phyloP scores from a whole-genome alignment of 768 basidiomycete species.

The Coprinopsis cinerea region DNA sequence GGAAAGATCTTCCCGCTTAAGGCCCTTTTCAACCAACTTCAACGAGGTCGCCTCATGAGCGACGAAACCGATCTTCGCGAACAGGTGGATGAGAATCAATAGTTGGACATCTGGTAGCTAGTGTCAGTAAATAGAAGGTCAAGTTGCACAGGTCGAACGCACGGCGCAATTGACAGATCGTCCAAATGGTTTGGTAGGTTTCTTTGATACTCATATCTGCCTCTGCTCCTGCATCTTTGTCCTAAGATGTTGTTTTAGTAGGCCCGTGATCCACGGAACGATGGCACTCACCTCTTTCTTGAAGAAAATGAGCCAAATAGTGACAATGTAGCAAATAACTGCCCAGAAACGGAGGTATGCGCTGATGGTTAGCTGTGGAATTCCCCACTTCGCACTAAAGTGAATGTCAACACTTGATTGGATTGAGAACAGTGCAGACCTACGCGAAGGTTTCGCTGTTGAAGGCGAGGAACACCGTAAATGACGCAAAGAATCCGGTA shows the following conservation, averaged over 20 bases:
- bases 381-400: conserved; percentile 67
- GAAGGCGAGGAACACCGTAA: conserved; percentile 95
- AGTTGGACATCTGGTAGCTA: conserved; percentile 78
- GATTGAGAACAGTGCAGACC: conserved; percentile 15
- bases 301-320: conserved; percentile 80
- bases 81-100: conserved; percentile 78
- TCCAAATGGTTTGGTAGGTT: conserved; percentile 94
- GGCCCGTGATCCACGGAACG: not conserved
- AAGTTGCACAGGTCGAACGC: conserved; percentile 20
- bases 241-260: conserved; percentile 34
- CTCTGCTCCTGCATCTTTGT: conserved; percentile 64
- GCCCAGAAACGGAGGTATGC: conserved; percentile 88
- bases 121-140: not conserved
- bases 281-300: conserved; percentile 71
- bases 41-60: conserved; percentile 88
- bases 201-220: conserved; percentile 86
- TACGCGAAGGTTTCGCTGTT: conserved; percentile 91
- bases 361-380: conserved; percentile 64
- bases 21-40: conserved; percentile 95
- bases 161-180: conserved; percentile 89
- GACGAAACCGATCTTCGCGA: conserved; percentile 92
- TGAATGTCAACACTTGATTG: not conserved
- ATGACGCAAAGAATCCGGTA: conserved; percentile 91
- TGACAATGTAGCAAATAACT: conserved; percentile 75
- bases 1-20: conserved; percentile 94